Conservation (phyloP, 257 asterid species). For the Asclepias syriaca region DNA sequence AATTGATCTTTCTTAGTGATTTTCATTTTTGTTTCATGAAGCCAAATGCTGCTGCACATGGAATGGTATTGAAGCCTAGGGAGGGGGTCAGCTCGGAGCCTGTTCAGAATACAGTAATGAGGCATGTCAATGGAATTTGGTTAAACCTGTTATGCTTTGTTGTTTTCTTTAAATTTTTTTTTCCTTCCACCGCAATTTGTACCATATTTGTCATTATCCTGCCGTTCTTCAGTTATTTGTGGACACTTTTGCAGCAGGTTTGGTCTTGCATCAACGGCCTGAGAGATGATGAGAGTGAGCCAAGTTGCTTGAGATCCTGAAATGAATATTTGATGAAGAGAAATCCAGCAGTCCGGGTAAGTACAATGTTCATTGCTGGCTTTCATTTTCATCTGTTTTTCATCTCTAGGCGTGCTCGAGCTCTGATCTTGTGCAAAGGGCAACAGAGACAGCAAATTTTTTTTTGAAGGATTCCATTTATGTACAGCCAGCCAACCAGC, state of each 20-base stretch:
- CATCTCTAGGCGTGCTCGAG: constrained; percentile 16
- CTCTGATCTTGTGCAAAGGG: constrained; percentile 5
- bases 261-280: constrained; percentile 29
- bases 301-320: background rate
- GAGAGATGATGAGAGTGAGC: constrained; percentile 3
- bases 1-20: background rate
- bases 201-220: constrained; percentile 23
- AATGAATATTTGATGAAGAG: constrained; percentile 12
- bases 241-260: constrained; percentile 20
- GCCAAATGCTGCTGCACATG: constrained; percentile 60
- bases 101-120: constrained; percentile 55
- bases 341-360: constrained; percentile 33
- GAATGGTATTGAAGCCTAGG: constrained; percentile 54
- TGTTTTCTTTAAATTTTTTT: background rate
- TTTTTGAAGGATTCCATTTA: background rate
- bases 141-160: constrained; percentile 1
- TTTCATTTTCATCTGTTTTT: constrained; percentile 24
- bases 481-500: constrained; percentile 10
- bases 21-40: constrained; percentile 31
- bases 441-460: background rate
- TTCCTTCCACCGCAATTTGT: constrained; percentile 1
- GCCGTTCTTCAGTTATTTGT: constrained; percentile 18
- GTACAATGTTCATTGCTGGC: constrained; percentile 32
- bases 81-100: constrained; percentile 70
- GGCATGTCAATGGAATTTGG: constrained; percentile 51